Base-by-base conservation (phyloP, 129 eudicot species). In the Helianthus annuus region DNA sequence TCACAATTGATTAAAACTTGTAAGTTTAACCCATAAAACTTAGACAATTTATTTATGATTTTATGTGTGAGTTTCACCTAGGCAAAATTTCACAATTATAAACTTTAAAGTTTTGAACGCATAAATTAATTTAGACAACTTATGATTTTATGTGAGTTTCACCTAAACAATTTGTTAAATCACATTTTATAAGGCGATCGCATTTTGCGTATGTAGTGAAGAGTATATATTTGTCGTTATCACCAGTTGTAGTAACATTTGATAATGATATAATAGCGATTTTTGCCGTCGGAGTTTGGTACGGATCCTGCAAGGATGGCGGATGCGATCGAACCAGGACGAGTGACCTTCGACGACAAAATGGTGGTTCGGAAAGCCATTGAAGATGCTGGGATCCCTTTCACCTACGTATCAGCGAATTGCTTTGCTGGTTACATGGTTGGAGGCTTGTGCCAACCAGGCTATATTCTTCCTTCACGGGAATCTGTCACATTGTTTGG, bases 241-340 rank as follows among this genome's bases (percentile, higher is more conserved):
- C 46, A 42, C 46, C 10, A 2, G 46, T 42, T 42, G 46, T 10
- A 42, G 10, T 42, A 42, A 42, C 36, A 32, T 32, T 32, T 32
- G 36, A 40, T 40, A 40, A 1, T 40, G 45, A 40, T 70, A 66
- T 24, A 6, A 0, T 34, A 84, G 88, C 70, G 83, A 29, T 84
- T 84, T 72, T 70, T 84, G 74, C 88, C 85, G 1, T 84, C 88
- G 16, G 88, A 84, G 52, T 84, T 84, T 69, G 88, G 85, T 10
- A 80, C 79, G 39, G 85, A 84, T 45, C 88, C 88, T 5, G 80
- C 83, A 29, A 57, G 48, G 74, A 84, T 84, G 88, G 78, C 51
- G 40, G 40, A 77, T 42, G 88, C 88, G 9, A 54, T 84, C 1
- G 85, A 74, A 65, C 88, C 85, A 4, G 88, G 88, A 44, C 62